Base-by-base conservation (phyloP, 805 yeast genomes). In the Barnettozyma sucrosica region DNA sequence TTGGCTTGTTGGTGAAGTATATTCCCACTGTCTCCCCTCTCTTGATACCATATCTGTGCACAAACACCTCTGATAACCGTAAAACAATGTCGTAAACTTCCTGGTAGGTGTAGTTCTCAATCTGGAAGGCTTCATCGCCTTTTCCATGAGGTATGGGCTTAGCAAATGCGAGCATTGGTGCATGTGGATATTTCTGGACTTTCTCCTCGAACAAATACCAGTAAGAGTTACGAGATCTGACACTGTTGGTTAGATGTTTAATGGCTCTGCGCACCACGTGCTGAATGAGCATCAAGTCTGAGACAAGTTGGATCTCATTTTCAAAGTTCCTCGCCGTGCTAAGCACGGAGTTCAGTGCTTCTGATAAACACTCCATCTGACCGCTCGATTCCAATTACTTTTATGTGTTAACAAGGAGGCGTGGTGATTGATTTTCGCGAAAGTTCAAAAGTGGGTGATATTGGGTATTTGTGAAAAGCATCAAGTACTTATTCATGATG, bases 1-100 rank as follows among this genome's bases (percentile, higher is more conserved):
- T 69, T 2, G 96, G 96, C 61, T 85, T 88, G 66, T 90, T 90
- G 59, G 86, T 83, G 60, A 80, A 84, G 58, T 83, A 83, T 39
- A 92, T 58, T 0, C 86, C 95, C 41, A 92, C 79, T 9, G 81
- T 75, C 53, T 87, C 87, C 37, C 82, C 81, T 13, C 79, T 66
- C 18, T 79, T 67, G 33, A 90, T 77, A 2, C 83, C 83, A 57
- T 80, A 82, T 48, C 83, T 80, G 51, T 75, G 64, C 41, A 70
- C 76, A 55, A 92, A 69, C 40, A 87, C 75, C 55, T 77, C 74
- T 3, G 95, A 81, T 53, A 88, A 69, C 51, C 83, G 67, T 51
- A 86, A 71, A 6, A 86, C 76, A 56, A 80, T 74, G 43, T 79
- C 81, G 59, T 84, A 81, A 38, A 86, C 64, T 65, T 89, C 83